Conservation (phyloP, 306 rosid species). For the Erythrophleum fordii region DNA sequence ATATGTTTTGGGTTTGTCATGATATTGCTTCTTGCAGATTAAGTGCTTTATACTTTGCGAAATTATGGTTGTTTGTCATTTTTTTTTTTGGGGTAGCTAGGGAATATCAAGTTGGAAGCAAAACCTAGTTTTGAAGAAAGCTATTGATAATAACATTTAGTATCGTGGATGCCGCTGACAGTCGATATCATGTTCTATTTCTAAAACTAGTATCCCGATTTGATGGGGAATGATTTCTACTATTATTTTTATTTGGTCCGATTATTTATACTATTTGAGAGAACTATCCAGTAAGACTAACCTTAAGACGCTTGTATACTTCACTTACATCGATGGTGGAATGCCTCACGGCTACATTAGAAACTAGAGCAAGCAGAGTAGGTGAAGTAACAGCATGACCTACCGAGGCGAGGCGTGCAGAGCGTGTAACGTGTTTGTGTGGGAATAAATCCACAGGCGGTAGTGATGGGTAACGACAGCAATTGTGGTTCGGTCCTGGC, state of each 20-base stretch:
- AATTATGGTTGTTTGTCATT: neutral
- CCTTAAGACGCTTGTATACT: neutral
- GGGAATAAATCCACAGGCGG: too few relatives aligned
- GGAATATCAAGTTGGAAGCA: neutral
- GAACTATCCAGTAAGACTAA: neutral
- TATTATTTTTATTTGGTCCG: neutral
- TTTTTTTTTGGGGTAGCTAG: neutral
- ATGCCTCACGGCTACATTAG: too few relatives aligned
- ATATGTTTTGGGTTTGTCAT: too few relatives aligned
- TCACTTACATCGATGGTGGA: too few relatives aligned
- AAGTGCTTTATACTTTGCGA: too few relatives aligned
- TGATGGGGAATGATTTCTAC: neutral
- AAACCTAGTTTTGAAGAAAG: neutral
- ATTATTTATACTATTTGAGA: neutral
- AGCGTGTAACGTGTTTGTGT: too few relatives aligned
- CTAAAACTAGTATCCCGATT: neutral
- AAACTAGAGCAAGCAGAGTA: too few relatives aligned
- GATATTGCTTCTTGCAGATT: too few relatives aligned
- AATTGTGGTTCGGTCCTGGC: too few relatives aligned
- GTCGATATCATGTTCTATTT: neutral
- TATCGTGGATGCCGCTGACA: neutral
- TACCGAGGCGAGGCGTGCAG: too few relatives aligned
- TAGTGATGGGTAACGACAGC: too few relatives aligned
- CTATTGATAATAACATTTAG: neutral
- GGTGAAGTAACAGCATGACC: too few relatives aligned